Evolutionary conservation across 2,329 filamentous ascomycete species (phyloP).

Genomic region (Dendryphion nanum): DNA sequence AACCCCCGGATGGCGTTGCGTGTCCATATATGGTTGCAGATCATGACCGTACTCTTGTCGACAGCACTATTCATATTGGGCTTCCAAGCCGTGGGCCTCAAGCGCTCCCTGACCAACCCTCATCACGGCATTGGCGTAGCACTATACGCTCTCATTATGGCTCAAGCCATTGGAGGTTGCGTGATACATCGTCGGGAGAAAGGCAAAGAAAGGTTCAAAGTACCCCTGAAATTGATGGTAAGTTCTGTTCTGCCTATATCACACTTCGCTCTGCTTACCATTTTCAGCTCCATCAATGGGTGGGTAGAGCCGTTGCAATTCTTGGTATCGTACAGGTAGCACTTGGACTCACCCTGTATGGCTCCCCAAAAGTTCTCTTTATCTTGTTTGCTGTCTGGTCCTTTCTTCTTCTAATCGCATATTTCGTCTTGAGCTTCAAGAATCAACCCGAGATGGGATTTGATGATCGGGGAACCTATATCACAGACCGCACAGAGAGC

Average conservation of each 20-base stretch:
- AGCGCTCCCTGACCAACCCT: conserved; percentile 72
- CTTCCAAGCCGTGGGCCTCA: conserved; percentile 74
- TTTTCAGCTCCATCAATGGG: conserved; percentile 79
- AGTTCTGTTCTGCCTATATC: conserved; percentile 10
- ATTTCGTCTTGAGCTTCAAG: conserved; percentile 77
- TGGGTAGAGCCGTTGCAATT: conserved; percentile 73
- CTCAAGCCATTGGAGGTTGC: conserved; percentile 69
- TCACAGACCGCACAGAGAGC: conserved; percentile 54
- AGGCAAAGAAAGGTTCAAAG: conserved; percentile 52
- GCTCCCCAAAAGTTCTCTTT: conserved; percentile 81
- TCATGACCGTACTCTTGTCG: conserved; percentile 65
- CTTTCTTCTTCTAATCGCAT: conserved; percentile 67
- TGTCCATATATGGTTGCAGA: conserved; percentile 72
- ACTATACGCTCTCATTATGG: conserved; percentile 69
- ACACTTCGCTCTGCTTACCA: conserved; percentile 26
- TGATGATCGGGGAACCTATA: conserved; percentile 58
- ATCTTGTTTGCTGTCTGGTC: conserved; percentile 82
- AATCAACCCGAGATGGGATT: conserved; percentile 56
- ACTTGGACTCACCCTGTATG: conserved; percentile 86
- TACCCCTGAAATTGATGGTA: conserved; percentile 60
- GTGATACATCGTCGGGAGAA: conserved; percentile 59
- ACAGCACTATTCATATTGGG: conserved; percentile 73
- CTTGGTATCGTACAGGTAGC: conserved; percentile 86
- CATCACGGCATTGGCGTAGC: conserved; percentile 83
- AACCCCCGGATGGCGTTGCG: conserved; percentile 62